Evolutionary conservation across 768 basidiomycete species (phyloP), one percentile per base, ranked within the genome.

Genomic region (Tephrocybe sp.): DNA sequence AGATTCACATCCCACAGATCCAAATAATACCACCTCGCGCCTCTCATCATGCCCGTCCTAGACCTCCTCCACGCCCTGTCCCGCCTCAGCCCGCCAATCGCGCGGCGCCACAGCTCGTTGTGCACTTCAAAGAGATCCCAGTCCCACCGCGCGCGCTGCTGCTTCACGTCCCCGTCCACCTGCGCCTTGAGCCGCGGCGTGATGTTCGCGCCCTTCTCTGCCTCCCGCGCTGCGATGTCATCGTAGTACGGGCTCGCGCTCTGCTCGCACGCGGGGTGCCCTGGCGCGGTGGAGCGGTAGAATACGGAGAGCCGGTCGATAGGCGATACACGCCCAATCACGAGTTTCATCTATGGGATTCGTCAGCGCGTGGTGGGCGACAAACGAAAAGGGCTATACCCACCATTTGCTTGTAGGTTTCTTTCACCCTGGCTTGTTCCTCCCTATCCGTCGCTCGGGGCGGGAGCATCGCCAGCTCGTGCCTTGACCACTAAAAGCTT

Each of bases 331-430:
- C 62, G 58, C 15, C 37, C 48, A 10, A 61, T 63, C 30, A 63
- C 34, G 28, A 63, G 56, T 30, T 57, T 59, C 45, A 61, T 62
- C 61, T 62, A 43, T 3, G n/a, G n/a, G 3, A 23, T 12, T 17
- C 20, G 6, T 4, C 14, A 32, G 20, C n/a, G n/a, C n/a, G n/a
- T n/a, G n/a, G n/a, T n/a, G n/a, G n/a, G n/a, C n/a, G n/a, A n/a
- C n/a, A n/a, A 4, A 15, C 3, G 32, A 17, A 11, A 26, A n/a
- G 4, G 38, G 24, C 4, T 21, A 30, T 5, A 30, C 28, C 6
- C 37, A 66, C 62, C 67, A 67, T 67, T 45, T 62, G 62, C 42
- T 57, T 60, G 38, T 62, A 68, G 1, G 62, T 57, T 26, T 64
- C 65, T 25, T 64, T 64, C 10, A 68, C 61, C 17, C 58, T 54